phyloP scores from a whole-genome alignment of 1,139 yeast genomes.

The Meyerozyma elateridarum region DNA sequence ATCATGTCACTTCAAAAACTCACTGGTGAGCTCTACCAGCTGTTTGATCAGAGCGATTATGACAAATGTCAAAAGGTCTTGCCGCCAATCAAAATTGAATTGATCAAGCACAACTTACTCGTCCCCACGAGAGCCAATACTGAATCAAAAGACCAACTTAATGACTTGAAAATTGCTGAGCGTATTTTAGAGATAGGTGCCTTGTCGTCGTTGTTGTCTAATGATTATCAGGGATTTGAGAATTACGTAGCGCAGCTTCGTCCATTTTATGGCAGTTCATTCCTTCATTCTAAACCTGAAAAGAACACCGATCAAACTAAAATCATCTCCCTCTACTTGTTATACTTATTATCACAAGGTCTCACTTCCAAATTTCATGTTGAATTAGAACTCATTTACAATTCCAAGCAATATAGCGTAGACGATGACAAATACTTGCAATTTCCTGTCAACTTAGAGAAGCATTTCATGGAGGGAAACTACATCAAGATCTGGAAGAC shows the following conservation, averaged over 20 bases:
- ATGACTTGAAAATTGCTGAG: conserved; percentile 75
- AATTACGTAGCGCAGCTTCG: conserved; percentile 71
- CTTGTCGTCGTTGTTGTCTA: conserved; percentile 61
- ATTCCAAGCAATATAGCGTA: conserved; percentile 41
- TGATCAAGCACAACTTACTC: conserved; percentile 71
- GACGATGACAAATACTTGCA: conserved; percentile 53
- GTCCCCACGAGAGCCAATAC: conserved; percentile 54
- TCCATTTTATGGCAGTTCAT: conserved; percentile 57
- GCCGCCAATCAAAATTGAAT: conserved; percentile 70
- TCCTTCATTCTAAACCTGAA: conserved; percentile 54
- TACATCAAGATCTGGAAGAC: conserved; percentile 89
- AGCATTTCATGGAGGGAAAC: conserved; percentile 94
- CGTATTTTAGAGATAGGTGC: conserved; percentile 87
- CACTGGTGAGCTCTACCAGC: conserved; percentile 62
- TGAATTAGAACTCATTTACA: conserved; percentile 71
- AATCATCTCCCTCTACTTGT: conserved; percentile 69
- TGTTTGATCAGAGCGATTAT: conserved; percentile 61
- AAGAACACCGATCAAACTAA: conserved; percentile 55
- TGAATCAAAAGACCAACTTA: conserved; percentile 39
- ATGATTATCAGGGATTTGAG: conserved; percentile 62
- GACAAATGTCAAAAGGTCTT: conserved; percentile 55
- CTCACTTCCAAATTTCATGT: conserved; percentile 85
- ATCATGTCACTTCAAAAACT: conserved; percentile 45
- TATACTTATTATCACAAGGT: conserved; percentile 75
- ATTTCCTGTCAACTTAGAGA: conserved; percentile 85